Evolutionary conservation across 441 rosid species (phyloP).

Genomic region (Jatropha podagrica): DNA sequence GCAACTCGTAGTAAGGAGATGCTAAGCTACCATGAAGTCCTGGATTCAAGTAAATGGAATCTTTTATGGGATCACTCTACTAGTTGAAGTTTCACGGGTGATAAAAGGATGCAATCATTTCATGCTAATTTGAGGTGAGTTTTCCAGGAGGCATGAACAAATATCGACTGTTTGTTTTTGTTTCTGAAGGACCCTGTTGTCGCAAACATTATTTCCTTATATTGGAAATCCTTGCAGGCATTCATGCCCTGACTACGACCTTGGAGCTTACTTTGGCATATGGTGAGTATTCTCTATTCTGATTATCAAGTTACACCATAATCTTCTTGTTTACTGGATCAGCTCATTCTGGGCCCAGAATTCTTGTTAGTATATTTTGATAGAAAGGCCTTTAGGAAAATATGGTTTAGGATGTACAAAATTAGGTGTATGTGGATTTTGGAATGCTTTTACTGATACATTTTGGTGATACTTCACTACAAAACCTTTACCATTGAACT

Average conservation of each 20-base stretch:
- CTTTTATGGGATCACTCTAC: neutral
- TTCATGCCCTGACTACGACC: neutral
- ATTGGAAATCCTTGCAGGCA: conserved; percentile 10
- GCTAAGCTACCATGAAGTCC: neutral
- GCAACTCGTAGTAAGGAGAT: conserved; percentile 3
- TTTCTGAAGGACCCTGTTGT: neutral
- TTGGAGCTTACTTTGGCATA: neutral
- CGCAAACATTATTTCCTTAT: conserved; percentile 4
- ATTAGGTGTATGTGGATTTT: neutral
- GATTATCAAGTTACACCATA: neutral
- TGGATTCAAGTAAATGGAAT: neutral
- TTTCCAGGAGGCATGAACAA: neutral
- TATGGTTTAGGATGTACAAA: no score
- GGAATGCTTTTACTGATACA: neutral
- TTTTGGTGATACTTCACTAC: neutral
- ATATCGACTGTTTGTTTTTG: neutral
- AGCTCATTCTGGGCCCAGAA: neutral
- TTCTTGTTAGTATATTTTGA: neutral
- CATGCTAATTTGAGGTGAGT: conserved; percentile 2
- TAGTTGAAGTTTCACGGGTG: neutral
- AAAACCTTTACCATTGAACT: conserved; percentile 10
- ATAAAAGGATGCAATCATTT: neutral
- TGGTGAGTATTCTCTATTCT: neutral
- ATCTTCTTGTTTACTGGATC: neutral
- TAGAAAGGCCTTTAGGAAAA: neutral